phyloP scores from a whole-genome alignment of 768 basidiomycete species.

The Goffeauzyma gilvescens region DNA sequence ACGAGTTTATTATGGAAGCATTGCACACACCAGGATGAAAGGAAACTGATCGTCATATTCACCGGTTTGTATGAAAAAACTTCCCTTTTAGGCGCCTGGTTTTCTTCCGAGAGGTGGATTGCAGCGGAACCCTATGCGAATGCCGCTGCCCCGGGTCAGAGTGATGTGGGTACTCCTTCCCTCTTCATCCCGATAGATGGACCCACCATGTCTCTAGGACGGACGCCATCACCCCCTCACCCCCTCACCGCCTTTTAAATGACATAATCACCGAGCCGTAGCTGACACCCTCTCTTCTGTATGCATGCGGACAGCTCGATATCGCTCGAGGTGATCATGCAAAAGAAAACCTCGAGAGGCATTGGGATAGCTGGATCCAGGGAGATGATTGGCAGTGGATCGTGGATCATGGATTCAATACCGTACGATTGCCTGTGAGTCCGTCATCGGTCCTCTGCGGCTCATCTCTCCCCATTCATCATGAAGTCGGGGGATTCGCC shows the following conservation, averaged over 20 bases:
- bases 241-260: too few relatives aligned
- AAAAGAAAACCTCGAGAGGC: constrained; percentile 41
- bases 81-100: constrained; percentile 45
- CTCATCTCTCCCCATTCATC: too few relatives aligned
- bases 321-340: constrained; percentile 41
- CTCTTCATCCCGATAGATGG: not conserved
- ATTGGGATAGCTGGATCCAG: constrained; percentile 69
- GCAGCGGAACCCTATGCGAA: constrained; percentile 41
- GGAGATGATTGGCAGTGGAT: constrained; percentile 60
- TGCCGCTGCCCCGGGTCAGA: constrained; percentile 40
- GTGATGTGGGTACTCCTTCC: constrained; percentile 34
- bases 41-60: not conserved
- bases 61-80: too few relatives aligned
- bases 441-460: too few relatives aligned
- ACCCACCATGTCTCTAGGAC: not conserved
- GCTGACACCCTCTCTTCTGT: too few relatives aligned
- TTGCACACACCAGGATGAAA: not conserved
- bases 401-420: constrained; percentile 40
- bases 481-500: not conserved
- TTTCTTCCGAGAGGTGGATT: constrained; percentile 63
- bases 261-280: too few relatives aligned
- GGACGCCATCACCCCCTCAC: not conserved
- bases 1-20: not conserved
- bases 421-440: constrained; percentile 46
- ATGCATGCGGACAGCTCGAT: constrained; percentile 17